Base-by-base conservation (phyloP, 495 filamentous ascomycete species). In the Penicillium dipodomyicola region DNA sequence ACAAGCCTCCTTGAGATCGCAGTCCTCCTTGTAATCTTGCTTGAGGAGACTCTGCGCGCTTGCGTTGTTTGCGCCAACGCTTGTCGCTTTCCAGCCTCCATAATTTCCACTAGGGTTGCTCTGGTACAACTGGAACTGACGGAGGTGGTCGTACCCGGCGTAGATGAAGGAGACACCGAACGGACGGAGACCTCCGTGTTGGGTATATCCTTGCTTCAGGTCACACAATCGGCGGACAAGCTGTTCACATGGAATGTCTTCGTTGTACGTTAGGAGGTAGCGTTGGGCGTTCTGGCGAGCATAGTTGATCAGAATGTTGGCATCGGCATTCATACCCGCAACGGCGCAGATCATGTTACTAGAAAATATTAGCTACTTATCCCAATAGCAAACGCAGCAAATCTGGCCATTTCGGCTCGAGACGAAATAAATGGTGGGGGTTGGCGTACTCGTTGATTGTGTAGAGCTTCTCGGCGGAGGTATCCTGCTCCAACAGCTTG, bases 301-400 rank as follows among this genome's bases (percentile, higher is more conserved):
- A 77, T 90, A 96, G 82, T 97, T 97, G 87, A 98, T 97, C 65
- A 98, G 88, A 76, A 98, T 98, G 80, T 98, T 98, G 63, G 94
- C 94, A 72, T 98, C 94, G 69, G 94, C 92, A 47, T 91, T 97
- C 94, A 97, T 97, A 77, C 94, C 94, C 62, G 94, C 94, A 53
- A 98, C 94, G 54, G 94, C 94, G 79, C 93, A 97, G 72, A 98
- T 97, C 95, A 97, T 97, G 80, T 98, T 98, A 79, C 94, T 98
- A 62, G 6, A 46, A 49, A 33, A 22, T 5, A 57, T 74, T 58
- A 73, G 66, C 40, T 56, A 12, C 49, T 14, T 42, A 39, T 30
- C 35, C 39, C 15, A 19, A 51, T 32, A 45, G 1, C 1, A 54
- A 20, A 14, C 0, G 50, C 32, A 40, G 10, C n/a, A 22, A 12